These are phyloP conservation scores for Kodamaea leandrae DNA, from an alignment of 805 yeast species.

Conservation along the genomic window DNA sequence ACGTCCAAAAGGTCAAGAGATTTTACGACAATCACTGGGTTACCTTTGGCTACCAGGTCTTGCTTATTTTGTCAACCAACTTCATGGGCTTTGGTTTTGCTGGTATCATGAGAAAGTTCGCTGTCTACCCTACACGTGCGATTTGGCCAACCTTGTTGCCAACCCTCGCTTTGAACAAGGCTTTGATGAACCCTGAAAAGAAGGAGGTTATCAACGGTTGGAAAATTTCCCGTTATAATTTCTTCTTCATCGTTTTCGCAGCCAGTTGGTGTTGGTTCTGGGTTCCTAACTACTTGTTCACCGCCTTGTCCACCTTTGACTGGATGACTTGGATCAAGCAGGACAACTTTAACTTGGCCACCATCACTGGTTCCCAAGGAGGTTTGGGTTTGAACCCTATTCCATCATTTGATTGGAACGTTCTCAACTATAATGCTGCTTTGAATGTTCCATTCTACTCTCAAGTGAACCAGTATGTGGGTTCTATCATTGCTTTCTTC, in stretches of 20 bases:
- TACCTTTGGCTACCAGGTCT: slow-evolving; percentile 24
- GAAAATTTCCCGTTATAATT: slow-evolving; percentile 26
- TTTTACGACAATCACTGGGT: slow-evolving; percentile 29
- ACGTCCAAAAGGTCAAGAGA: slow-evolving; percentile 13
- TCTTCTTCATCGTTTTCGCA: slow-evolving; percentile 16
- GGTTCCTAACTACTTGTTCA: slow-evolving; percentile 28
- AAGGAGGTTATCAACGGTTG: slow-evolving; percentile 31
- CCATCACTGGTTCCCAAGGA: slow-evolving; percentile 21
- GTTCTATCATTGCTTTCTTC: slow-evolving; percentile 22
- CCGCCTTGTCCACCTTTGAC: slow-evolving; percentile 25
- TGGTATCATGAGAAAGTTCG: slow-evolving; percentile 29
- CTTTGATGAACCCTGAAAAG: slow-evolving; percentile 23
- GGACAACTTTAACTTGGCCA: slow-evolving; percentile 21
- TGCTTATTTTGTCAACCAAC: slow-evolving; percentile 22
- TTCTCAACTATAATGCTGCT: slow-evolving; percentile 15
- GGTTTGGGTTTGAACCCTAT: slow-evolving; percentile 34
- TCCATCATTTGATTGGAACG: slow-evolving; percentile 29
- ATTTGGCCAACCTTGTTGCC: slow-evolving; percentile 50
- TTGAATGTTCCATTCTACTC: slow-evolving; percentile 26
- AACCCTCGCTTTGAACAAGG: slow-evolving; percentile 27
- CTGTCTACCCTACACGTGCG: slow-evolving; percentile 50
- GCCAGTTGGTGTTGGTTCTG: slow-evolving; percentile 26
- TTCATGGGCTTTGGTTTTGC: slow-evolving; percentile 32
- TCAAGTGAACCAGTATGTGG: slow-evolving; percentile 22
- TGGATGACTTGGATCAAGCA: slow-evolving; percentile 34